phyloP scores from a whole-genome alignment of 305 asterid genomes.

The Stenogyne calaminthoides region DNA sequence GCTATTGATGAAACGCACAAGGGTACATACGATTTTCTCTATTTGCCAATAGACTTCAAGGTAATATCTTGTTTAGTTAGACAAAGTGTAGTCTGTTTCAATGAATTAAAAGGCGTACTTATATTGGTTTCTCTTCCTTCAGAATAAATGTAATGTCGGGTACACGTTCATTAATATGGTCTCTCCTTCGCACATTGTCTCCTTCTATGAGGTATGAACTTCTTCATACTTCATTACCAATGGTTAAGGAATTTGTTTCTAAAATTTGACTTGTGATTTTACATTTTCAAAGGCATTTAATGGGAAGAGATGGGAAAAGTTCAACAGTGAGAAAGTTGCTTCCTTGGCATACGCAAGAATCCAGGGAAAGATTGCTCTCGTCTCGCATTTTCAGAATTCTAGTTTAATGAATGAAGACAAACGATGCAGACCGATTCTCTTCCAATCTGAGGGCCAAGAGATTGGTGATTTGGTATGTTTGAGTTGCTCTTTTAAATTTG shows the following conservation, averaged over 20 bases:
- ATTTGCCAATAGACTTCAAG: conserved; percentile 96
- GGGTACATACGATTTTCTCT: conserved; percentile 91
- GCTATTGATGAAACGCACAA: conserved; percentile 91
- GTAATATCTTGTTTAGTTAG: conserved; percentile 40
- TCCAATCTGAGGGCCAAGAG: conserved; percentile 76
- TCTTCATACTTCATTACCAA: conserved; percentile 7
- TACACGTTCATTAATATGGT: conserved; percentile 96
- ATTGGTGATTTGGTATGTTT: conserved; percentile 56
- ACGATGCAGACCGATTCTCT: conserved; percentile 87
- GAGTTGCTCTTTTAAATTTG: neutral
- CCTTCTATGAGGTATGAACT: conserved; percentile 79
- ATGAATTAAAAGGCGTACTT: neutral
- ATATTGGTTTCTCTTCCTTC: conserved; percentile 31
- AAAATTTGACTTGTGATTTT: conserved; percentile 7
- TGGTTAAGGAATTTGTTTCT: neutral
- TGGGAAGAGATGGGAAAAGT: conserved; percentile 99
- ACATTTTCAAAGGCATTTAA: conserved; percentile 65
- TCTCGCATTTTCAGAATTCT: conserved; percentile 95
- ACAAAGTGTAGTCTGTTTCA: conserved; percentile 8
- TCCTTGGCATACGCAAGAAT: conserved; percentile 96
- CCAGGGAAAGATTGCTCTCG: conserved; percentile 82
- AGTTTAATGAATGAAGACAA: conserved; percentile 97
- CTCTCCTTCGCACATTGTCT: conserved; percentile 73
- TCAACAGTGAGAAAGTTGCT: conserved; percentile 93
- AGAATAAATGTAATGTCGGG: conserved; percentile 99